phyloP scores from a whole-genome alignment of 805 yeast genomes.

The Candida gorgasii region DNA sequence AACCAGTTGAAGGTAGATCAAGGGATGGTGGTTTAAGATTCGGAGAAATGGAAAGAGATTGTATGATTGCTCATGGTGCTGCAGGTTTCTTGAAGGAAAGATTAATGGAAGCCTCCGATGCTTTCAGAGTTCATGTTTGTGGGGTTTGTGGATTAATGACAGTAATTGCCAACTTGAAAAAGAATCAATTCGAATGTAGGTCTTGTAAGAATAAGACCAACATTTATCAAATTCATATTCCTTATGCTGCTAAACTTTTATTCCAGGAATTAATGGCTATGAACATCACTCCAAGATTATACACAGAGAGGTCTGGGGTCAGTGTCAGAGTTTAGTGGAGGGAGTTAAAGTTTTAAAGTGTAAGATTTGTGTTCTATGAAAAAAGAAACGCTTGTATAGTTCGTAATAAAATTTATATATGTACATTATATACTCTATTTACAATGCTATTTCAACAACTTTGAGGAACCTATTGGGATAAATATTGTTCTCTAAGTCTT shows the following conservation, averaged over 20 bases:
- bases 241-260: slow-evolving; percentile 95
- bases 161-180: slow-evolving; percentile 95
- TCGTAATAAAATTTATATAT: slow-evolving; percentile 8
- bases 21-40: slow-evolving; percentile 99
- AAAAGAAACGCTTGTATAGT: slow-evolving; percentile 5
- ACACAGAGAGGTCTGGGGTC: slow-evolving; percentile 83
- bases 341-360: not conserved
- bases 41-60: slow-evolving; percentile 99
- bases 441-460: slow-evolving; percentile 5
- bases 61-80: slow-evolving; percentile 99
- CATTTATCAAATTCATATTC: slow-evolving; percentile 95
- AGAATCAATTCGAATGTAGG: slow-evolving; percentile 97
- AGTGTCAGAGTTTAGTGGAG: slow-evolving; percentile 34
- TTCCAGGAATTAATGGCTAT: slow-evolving; percentile 99
- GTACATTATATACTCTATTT: slow-evolving; percentile 10
- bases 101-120: slow-evolving; percentile 98
- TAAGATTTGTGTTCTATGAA: not conserved
- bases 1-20: slow-evolving; percentile 98
- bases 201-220: slow-evolving; percentile 98
- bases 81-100: slow-evolving; percentile 97
- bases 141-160: slow-evolving; percentile 98
- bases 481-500: slow-evolving; percentile 37
- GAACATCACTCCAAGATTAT: slow-evolving; percentile 96
- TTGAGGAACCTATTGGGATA: slow-evolving; percentile 19
- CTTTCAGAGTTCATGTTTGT: slow-evolving; percentile 96